Evolutionary conservation across 2,329 filamentous ascomycete species (phyloP), one percentile per base, ranked within the genome.

Genomic region (Aulographum hederae): DNA sequence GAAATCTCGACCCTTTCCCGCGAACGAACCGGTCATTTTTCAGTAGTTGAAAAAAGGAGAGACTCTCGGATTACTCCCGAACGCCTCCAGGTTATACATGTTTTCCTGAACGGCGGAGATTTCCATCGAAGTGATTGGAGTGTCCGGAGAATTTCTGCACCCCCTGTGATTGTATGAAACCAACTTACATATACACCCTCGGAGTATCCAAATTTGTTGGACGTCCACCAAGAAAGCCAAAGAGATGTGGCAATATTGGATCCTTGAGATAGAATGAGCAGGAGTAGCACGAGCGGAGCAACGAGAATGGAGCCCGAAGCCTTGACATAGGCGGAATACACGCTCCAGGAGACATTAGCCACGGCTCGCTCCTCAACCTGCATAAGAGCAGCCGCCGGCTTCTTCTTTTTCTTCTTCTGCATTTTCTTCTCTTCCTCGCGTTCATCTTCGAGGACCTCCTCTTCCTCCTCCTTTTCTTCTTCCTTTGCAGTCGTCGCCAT

Each of bases 181-280:
- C 10, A 68, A 37, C 73, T 73, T 41, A 82, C 80, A 46, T 93
- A 93, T 18, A 64, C 55, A 2, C 75, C 80, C 10, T 60, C 68
- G 0, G 66, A 61, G 36, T 77, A 68, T 5, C 63, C 58, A 41
- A 77, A 93, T 46, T 78, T 75, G 50, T 82, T 56, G 1, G 78
- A 80, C 1, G 81, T 91, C 86, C 86, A 95, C 58, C 74, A 95
- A 1, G 84, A 89, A 1, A 95, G 67, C 86, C 86, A 95, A 33
- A 95, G 56, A 45, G 78, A 85, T 10, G 84, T 93, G 41, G 71
- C 65, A 39, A 95, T 86, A 46, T 92, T 94, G 38, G 78, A 68
- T 6, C 75, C 81, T 46, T 93, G 84, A 0, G 79, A 73, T 8
- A 84, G 46, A 4, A 80, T 50, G 8, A 92, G 63, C 3, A 82